Base-by-base conservation (phyloP, 306 rosid genomes). In the Malus sylvestris region DNA sequence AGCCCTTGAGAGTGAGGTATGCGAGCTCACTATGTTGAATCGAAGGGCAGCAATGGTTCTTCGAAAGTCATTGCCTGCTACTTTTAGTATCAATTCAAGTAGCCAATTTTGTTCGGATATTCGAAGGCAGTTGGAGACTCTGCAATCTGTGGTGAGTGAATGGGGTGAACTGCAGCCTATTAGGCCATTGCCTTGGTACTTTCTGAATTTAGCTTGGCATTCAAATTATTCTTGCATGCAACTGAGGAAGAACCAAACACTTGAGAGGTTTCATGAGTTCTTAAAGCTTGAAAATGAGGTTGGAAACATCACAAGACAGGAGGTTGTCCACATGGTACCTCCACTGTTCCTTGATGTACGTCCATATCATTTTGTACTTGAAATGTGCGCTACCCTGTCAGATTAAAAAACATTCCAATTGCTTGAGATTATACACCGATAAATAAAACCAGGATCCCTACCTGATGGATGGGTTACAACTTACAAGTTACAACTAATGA, bases 311-410 rank as follows among this genome's bases (percentile, higher is more conserved):
- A 96, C 99, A 76, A 89, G 98, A 83, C 98, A 96, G 81, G 96
- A 96, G 90, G 97, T 98, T 81, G 99, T 93, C 77, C 88, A 97
- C 91, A 96, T 96, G 99, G 99, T 96, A 25, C 99, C 99, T 76
- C 99, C 99, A 53, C 97, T 92, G 29, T 91, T 96, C 82, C 89
- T 96, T 84, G 97, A 92, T 85, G 99, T 91, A 79, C 89, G 81
- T 77, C 76, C 93, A 22, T 80, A 88, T 71, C 97, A 92, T 85
- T 86, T 85, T 88, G 92, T 96, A 49, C 98, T 96, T 59, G 98
- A 96, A 71, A 89, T 89, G 96, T 96, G 99, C 81, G 99, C 98
- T 81, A 98, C 99, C 66, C 97, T 0, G 8, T 2, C 97, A 16
- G 99, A 98, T 71, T 96, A 97, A 3, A 93, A 96, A 87, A 96